Base-by-base conservation (phyloP, 257 asterid genomes). In the Gardenia jasminoides region DNA sequence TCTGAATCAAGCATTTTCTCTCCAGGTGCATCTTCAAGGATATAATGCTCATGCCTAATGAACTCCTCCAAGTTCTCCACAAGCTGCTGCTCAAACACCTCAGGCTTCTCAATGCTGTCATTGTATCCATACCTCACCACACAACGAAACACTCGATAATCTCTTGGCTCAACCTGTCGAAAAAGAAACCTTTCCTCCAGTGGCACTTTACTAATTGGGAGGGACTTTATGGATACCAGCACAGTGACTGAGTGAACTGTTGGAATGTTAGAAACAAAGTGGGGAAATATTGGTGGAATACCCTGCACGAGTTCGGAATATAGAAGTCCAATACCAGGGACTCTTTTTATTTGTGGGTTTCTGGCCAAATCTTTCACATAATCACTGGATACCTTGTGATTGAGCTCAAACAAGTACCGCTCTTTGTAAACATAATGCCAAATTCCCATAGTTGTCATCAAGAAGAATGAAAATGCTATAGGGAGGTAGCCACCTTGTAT, bases 301-400 rank as follows among this genome's bases (percentile, higher is more conserved):
- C 95, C 97, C 36, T 92, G 95, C 0, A 91, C 97, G 0, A 92
- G 83, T 22, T 90, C 93, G 0, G 95, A 92, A 67, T 92, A 92
- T 0, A 91, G 72, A 20, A 92, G 72, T 10, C 93, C 95, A 2
- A 92, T 85, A 1, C 97, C 97, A 0, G 93, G 96, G 2, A 90
- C 26, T 71, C 95, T 67, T n/a, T 26, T 83, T 2, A 90, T 75
- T 7, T 82, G 67, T 0, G 43, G 79, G 70, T 84, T 85, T 6
- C 80, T 85, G 0, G 88, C 83, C 26, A 92, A 39, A 5, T 88
- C 89, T 15, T 61, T 73, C 0, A 91, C 86, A 64, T 86, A 88
- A 1, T 74, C 80, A 48, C 67, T 61, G 0, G 97, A 85, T 10
- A 91, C 92, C 89, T 90, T 92, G 85, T 91, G 87, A 46, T 78